Evolutionary conservation across 495 filamentous ascomycete genomes (phyloP), one percentile per base, ranked within the genome.

Genomic region (Xanthoparmelia taractica): DNA sequence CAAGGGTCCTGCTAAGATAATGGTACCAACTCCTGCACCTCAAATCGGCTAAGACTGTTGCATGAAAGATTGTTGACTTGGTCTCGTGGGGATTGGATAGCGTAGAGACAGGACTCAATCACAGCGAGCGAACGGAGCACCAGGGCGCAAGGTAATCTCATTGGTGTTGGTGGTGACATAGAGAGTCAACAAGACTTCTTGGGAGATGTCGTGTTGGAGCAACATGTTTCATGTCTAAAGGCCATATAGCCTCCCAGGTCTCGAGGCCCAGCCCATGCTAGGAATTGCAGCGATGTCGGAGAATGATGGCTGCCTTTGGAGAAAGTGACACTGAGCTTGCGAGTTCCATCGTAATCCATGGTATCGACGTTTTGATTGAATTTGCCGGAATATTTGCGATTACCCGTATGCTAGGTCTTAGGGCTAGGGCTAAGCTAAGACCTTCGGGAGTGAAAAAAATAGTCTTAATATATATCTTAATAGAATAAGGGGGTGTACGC

Each of bases 371-470:
- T 62, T 10, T 62, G 48, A 18, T 89, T 90, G 56, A 92, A 77
- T 38, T 78, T 71, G 61, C 85, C 79, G 61, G 91, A 82, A 59
- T 87, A 73, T 71, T 92, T 89, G 58, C 86, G 83, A 68, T 81
- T 82, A 48, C 91, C 83, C 85, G 90, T 93, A 41, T 88, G 83
- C 74, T 94, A 89, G 0, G 91, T 92, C 57, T n/a, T n/a, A n/a
- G n/a, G n/a, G n/a, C n/a, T n/a, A n/a, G n/a, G n/a, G n/a, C n/a
- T n/a, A n/a, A n/a, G n/a, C n/a, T n/a, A n/a, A n/a, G n/a, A n/a
- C n/a, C n/a, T n/a, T n/a, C n/a, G n/a, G n/a, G n/a, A n/a, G n/a
- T n/a, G n/a, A n/a, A n/a, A n/a, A n/a, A n/a, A n/a, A n/a, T n/a
- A n/a, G n/a, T n/a, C n/a, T n/a, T n/a, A n/a, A n/a, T n/a, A n/a